Percentiles rank a stretch among this genome's conserved stretches.
Conservation (phyloP, 495 filamentous ascomycete genomes). For the Cenococcum geophilum region DNA sequence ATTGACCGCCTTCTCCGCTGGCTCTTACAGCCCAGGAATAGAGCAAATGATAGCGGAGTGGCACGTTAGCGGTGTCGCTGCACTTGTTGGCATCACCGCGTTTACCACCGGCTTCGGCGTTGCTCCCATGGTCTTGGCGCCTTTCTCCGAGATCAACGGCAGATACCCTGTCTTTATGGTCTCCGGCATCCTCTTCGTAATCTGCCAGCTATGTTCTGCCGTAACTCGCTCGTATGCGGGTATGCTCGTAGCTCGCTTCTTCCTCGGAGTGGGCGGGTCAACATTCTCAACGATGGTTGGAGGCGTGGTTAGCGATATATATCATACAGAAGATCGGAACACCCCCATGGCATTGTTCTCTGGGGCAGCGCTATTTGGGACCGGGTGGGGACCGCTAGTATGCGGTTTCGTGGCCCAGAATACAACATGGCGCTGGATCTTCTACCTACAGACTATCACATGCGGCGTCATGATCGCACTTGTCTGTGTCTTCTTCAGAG, state of each 20-base stretch:
- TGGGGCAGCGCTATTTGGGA: constrained; percentile 69
- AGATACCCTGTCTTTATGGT: constrained; percentile 73
- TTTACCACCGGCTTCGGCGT: constrained; percentile 80
- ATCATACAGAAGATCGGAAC: constrained; percentile 70
- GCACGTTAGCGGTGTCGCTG: constrained; percentile 56
- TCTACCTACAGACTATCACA: constrained; percentile 76
- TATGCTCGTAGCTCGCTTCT: constrained; percentile 70
- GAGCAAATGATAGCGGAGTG: constrained; percentile 57
- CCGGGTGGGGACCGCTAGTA: constrained; percentile 71
- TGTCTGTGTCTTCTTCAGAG: constrained; percentile 58
- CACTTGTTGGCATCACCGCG: constrained; percentile 70
- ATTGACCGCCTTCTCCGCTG: constrained; percentile 74
- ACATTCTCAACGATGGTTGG: constrained; percentile 93
- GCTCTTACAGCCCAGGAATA: constrained; percentile 67
- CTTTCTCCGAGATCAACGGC: constrained; percentile 80
- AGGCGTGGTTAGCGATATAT: constrained; percentile 85
- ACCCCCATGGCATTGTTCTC: constrained; percentile 87
- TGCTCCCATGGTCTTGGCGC: constrained; percentile 86
- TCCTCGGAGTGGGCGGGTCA: constrained; percentile 66
- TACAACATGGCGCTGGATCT: constrained; percentile 78
- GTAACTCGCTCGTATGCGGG: constrained; percentile 63
- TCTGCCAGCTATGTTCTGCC: constrained; percentile 71
- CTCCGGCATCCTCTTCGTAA: constrained; percentile 62
- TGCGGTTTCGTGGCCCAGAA: constrained; percentile 63
- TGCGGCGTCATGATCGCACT: constrained; percentile 55